These are phyloP conservation scores for Leccinum disarticulatum DNA, from an alignment of 768 basidiomycete genomes.

Conservation along the genomic window DNA sequence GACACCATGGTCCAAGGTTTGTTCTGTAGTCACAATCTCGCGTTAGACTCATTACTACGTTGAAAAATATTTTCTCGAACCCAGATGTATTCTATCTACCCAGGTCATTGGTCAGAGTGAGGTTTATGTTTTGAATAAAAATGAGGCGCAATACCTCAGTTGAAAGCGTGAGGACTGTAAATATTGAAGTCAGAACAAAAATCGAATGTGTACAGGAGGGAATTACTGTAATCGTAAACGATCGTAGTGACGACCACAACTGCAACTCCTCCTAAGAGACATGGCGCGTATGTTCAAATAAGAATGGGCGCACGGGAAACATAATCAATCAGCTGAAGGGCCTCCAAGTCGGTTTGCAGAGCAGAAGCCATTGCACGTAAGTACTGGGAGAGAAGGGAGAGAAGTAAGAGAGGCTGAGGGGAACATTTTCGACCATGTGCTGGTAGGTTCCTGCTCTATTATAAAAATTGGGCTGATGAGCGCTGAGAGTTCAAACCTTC, in stretches of 20 bases:
- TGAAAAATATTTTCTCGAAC: background rate
- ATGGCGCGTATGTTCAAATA: background rate
- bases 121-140: background rate
- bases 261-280: background rate
- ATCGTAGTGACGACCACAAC: background rate
- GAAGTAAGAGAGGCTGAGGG: background rate
- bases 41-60: background rate
- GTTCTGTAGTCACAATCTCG: background rate
- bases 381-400: no score
- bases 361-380: background rate
- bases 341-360: background rate
- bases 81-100: background rate
- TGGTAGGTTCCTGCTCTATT: background rate
- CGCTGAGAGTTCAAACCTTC: no score
- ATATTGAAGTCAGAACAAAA: background rate
- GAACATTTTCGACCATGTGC: no score
- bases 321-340: background rate
- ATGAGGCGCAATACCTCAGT: background rate
- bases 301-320: background rate
- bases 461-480: background rate
- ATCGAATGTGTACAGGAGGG: background rate
- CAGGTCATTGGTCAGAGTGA: background rate
- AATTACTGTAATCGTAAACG: background rate
- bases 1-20: background rate
- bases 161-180: background rate